These are phyloP conservation scores for Bocquillonia castaneifolia DNA, from an alignment of 441 rosid genomes.

Conservation along the genomic window DNA sequence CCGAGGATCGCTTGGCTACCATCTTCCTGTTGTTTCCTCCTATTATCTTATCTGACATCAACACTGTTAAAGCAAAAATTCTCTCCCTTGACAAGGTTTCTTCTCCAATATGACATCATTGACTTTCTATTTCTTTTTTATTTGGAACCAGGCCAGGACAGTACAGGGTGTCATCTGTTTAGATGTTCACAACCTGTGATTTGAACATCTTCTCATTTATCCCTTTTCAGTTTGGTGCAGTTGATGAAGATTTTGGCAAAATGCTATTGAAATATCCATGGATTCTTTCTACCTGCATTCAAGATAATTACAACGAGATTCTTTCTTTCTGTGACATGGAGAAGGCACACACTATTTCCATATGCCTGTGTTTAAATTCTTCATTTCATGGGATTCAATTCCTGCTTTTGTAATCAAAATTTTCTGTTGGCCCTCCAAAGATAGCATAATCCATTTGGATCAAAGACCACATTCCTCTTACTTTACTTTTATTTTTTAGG, in stretches of 20 bases:
- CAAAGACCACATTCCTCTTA: too few species aligned
- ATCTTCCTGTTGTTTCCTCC: conserved; percentile 77
- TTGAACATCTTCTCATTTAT: conserved; percentile 17
- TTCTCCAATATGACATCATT: background rate
- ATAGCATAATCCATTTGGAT: too few species aligned
- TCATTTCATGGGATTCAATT: too few species aligned
- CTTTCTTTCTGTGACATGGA: conserved; percentile 46
- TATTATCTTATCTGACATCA: conserved; percentile 36
- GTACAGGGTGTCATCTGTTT: conserved; percentile 7
- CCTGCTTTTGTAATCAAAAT: too few species aligned
- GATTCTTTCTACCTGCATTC: conserved; percentile 65
- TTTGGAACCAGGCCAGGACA: background rate
- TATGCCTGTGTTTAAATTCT: background rate
- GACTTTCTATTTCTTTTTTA: background rate
- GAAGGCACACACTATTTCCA: conserved; percentile 43
- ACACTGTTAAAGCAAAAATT: conserved; percentile 38
- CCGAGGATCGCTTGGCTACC: conserved; percentile 34
- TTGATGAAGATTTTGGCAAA: conserved; percentile 46
- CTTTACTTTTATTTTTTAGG: too few species aligned
- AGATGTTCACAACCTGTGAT: conserved; percentile 22
- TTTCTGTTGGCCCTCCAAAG: too few species aligned
- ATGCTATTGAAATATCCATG: conserved; percentile 76
- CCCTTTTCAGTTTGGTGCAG: conserved; percentile 42
- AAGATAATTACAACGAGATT: conserved; percentile 53
- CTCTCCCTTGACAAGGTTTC: conserved; percentile 52